Evolutionary conservation across 2,329 filamentous ascomycete genomes (phyloP), one percentile per base, ranked within the genome.

Genomic region (Botrytis paeoniae): DNA sequence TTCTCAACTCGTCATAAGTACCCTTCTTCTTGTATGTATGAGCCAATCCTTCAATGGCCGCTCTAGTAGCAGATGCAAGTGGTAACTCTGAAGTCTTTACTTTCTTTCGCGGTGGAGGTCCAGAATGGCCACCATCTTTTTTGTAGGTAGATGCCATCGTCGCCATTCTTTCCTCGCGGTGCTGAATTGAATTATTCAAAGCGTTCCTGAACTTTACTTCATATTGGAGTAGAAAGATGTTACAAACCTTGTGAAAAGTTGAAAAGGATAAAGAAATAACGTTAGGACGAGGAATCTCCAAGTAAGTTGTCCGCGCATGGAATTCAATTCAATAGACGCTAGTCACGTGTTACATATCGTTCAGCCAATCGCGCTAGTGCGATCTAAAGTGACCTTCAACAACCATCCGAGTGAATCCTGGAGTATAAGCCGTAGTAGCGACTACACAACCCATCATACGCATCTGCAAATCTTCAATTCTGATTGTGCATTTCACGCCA

Each of bases 11-110:
- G 82, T 96, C 93, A 80, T 95, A 96, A 73, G 92, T 92, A 74
- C 93, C 93, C 82, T 93, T 94, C 83, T 95, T 95, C 83, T 95
- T 95, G 84, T 95, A 95, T 18, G 88, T 91, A 80, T 93, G 91
- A n/a, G 92, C 88, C 35, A 95, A 86, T 25, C 86, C 88, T 78
- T 95, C 92, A 73, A 95, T 93, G 1, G 91, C 90, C 1, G 88
- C 87, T 76, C 92, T 87, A 70, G 93, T 93, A n/a, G 89, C 87
- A 4, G 91, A 91, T 8, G 92, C 88, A 32, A 95, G 83, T 2
- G 93, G 93, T 29, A 95, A 85, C 77, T 95, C 93, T 0, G 91
- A 91, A 4, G 92, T 88, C 81, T 93, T 93, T 80, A 91, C 89
- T 78, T 89, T 92, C 77, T 81, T 81, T 63, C 79, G 78, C 37